Base-by-base conservation (phyloP, 2,329 filamentous ascomycete genomes). In the Trichoderma semiorbis region DNA sequence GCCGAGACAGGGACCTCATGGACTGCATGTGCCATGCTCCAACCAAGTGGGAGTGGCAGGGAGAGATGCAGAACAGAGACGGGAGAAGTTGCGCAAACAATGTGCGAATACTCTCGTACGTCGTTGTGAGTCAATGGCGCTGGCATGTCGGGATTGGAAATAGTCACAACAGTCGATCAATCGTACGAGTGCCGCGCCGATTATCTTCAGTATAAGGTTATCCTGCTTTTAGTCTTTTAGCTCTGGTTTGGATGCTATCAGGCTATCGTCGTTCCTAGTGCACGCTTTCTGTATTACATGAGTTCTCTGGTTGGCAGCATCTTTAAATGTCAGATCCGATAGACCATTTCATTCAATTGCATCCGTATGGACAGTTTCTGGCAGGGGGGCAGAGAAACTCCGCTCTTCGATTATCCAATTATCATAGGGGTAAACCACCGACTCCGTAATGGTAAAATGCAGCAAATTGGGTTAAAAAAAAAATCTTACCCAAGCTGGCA, bases 81-180 rank as follows among this genome's bases (percentile, higher is more conserved):
- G 50, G 12, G 24, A 24, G 11, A 58, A 24, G 16, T n/a, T 26
- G 12, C 26, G 18, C 26, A n/a, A 24, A 62, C 60, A 11, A 55
- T 26, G 3, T 30, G 12, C n/a, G 4, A 60, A 18, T 32, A 8
- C 11, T 12, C 58, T n/a, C 26, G 30, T 69, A 69, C 67, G 67
- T 69, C 67, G 67, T 53, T 53, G 55, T 69, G 57, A 62, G 57
- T 69, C 67, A 69, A 69, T 69, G 67, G 67, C 67, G 57, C 34
- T 58, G 34, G 36, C 55, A 8, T 14, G 26, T 43, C 10, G 24
- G 24, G n/a, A 28, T 5, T 24, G 30, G 16, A 30, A 34, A 14
- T 11, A 67, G 53, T 30, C 50, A 34, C 30, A 24, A 58, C 26
- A 43, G 39, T 18, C 30, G 12, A 57, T 28, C 24, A 30, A n/a